Percentiles rank a stretch among this genome's conserved stretches.
These are phyloP conservation scores for Paecilomyces variotii DNA, from an alignment of 2,329 filamentous ascomycete species.

Conservation along the genomic window DNA sequence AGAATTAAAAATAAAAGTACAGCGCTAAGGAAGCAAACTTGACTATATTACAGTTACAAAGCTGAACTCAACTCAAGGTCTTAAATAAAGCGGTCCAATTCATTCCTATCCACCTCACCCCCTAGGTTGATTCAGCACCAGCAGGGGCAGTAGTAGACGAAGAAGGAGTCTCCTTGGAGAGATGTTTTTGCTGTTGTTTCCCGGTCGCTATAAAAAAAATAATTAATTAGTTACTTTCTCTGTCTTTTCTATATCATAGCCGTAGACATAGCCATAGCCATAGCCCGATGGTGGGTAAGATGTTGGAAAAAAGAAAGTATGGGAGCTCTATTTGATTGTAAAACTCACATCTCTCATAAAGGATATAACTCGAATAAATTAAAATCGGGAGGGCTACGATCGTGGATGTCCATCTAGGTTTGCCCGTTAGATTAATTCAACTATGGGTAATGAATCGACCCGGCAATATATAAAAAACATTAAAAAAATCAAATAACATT, in stretches of 20 bases:
- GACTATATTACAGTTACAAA: not conserved
- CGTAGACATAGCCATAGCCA: too few species aligned
- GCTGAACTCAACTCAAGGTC: not conserved
- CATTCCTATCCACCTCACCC: too few species aligned
- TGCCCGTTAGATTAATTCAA: not conserved
- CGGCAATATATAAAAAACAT: not conserved
- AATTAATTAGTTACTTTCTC: too few species aligned
- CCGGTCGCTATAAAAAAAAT: too few species aligned
- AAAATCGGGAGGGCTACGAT: conserved; percentile 20
- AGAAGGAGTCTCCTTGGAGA: too few species aligned
- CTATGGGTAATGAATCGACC: not conserved
- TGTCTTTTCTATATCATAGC: too few species aligned
- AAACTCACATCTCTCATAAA: conserved; percentile 17
- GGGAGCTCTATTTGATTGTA: too few species aligned
- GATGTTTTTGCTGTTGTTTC: too few species aligned
- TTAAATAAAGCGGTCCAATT: too few species aligned
- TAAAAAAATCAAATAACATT: not conserved
- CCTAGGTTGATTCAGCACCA: too few species aligned
- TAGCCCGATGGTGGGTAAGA: too few species aligned
- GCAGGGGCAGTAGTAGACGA: too few species aligned
- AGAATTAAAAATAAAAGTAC: not conserved
- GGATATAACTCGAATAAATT: conserved; percentile 17
- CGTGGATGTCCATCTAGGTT: conserved; percentile 16
- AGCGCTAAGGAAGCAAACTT: not conserved
- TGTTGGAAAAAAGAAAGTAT: not conserved